Evolutionary conservation across 2,329 filamentous ascomycete genomes (phyloP).

Genomic region (Lachnellula suecica): DNA sequence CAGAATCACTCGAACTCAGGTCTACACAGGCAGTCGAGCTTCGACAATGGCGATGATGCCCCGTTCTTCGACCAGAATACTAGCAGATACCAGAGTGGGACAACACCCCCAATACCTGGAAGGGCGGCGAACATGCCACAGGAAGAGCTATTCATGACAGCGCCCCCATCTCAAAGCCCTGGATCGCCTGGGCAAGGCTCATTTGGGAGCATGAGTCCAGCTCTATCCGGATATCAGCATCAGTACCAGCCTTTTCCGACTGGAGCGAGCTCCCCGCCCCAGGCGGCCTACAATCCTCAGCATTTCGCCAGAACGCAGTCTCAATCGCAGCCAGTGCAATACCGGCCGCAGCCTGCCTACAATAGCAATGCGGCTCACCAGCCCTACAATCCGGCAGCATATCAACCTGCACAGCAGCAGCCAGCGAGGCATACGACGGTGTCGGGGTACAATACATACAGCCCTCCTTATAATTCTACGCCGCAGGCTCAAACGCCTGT

Average conservation of each 20-base stretch:
- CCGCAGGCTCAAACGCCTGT: conserved; percentile 44
- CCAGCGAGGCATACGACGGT: conserved; percentile 55
- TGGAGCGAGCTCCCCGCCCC: conserved; percentile 35
- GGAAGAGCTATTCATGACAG: conserved; percentile 63
- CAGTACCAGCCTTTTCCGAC: conserved; percentile 46
- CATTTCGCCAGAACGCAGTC: conserved; percentile 48
- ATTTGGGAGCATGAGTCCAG: conserved; percentile 28
- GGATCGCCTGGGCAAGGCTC: conserved; percentile 26
- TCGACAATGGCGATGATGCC: conserved; percentile 73
- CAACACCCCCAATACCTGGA: conserved; percentile 27
- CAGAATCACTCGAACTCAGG: conserved; percentile 38
- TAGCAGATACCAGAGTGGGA: conserved; percentile 31
- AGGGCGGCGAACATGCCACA: conserved; percentile 30
- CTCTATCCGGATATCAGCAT: conserved; percentile 49
- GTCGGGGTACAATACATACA: conserved; percentile 55
- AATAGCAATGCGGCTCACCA: conserved; percentile 47
- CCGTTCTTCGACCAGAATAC: conserved; percentile 45
- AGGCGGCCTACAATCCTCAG: conserved; percentile 60
- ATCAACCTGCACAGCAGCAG: conserved; percentile 44
- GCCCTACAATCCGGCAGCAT: conserved; percentile 66
- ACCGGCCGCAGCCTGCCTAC: conserved; percentile 48
- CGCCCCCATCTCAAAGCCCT: conserved; percentile 21
- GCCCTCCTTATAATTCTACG: conserved; percentile 36
- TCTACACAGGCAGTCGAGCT: conserved; percentile 61
- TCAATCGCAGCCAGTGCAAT: conserved; percentile 38